phyloP scores from a whole-genome alignment of 1,284 basidiomycete species.

The Neotropicomus parvogracilis region DNA sequence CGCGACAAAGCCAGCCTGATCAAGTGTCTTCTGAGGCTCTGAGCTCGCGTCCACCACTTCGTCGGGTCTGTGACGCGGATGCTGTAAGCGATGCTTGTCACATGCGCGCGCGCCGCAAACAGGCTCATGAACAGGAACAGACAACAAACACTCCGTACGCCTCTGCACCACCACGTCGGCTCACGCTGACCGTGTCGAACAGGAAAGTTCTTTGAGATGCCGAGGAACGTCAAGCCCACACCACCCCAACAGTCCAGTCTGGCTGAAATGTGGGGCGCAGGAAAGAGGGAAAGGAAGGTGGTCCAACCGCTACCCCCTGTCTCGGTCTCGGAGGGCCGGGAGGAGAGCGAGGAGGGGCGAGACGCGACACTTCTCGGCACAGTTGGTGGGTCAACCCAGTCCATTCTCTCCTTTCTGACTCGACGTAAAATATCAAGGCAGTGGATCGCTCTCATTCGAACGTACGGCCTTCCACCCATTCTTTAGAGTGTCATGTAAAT shows the following conservation, averaged over 20 bases:
- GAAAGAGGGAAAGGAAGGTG: slow-evolving; percentile 38
- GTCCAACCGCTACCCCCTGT: slow-evolving; percentile 20
- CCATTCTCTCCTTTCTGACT: slow-evolving; percentile 1
- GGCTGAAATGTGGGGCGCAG: slow-evolving; percentile 65
- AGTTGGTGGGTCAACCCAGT: slow-evolving; percentile 16
- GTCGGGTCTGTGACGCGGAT: slow-evolving; percentile 5
- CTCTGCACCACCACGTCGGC: not conserved
- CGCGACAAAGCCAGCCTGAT: too few relatives aligned
- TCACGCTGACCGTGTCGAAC: slow-evolving; percentile 9
- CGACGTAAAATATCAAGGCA: slow-evolving; percentile 38
- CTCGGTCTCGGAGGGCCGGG: slow-evolving; percentile 22
- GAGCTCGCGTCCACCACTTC: not conserved
- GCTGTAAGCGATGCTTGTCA: slow-evolving; percentile 20
- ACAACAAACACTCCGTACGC: slow-evolving; percentile 69
- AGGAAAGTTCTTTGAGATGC: slow-evolving; percentile 74
- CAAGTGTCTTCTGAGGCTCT: too few relatives aligned
- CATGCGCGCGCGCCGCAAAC: slow-evolving; percentile 12
- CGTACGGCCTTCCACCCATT: slow-evolving; percentile 15
- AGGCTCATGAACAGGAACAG: slow-evolving; percentile 60
- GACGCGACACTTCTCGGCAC: not conserved
- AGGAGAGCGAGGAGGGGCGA: slow-evolving; percentile 25
- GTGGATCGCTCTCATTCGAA: slow-evolving; percentile 31
- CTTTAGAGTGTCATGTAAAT: not conserved
- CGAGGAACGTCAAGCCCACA: slow-evolving; percentile 53
- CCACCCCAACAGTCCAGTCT: slow-evolving; percentile 70